phyloP scores from a whole-genome alignment of 352 stramenopile genomes.

The Phytophthora agathidicida region DNA sequence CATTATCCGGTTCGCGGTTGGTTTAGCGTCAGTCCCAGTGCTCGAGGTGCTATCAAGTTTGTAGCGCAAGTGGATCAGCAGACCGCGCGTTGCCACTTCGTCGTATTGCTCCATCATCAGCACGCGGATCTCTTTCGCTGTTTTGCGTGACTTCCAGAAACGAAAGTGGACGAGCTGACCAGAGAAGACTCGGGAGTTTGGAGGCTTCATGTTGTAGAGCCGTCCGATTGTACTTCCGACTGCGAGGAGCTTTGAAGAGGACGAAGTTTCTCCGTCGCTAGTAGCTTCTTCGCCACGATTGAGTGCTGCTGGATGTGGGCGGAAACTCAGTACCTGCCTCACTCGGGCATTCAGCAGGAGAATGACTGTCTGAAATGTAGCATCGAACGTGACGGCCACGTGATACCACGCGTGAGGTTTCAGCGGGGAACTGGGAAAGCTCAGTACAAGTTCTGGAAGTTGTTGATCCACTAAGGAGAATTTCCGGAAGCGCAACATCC shows the following conservation, averaged over 20 bases:
- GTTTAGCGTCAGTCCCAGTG: background rate
- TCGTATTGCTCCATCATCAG: conserved; percentile 32
- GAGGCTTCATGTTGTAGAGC: conserved; percentile 7
- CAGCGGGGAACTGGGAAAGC: conserved; percentile 24
- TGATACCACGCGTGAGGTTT: conserved; percentile 31
- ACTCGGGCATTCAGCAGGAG: conserved; percentile 35
- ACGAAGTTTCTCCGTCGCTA: background rate
- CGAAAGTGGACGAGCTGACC: conserved; percentile 38
- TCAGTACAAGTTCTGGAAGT: conserved; percentile 25
- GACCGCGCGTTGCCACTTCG: conserved; percentile 13
- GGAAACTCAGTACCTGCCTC: conserved; percentile 24
- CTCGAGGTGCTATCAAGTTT: conserved; percentile 1
- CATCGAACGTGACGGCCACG: conserved; percentile 30
- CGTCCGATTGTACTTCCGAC: conserved; percentile 38
- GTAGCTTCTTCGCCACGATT: conserved; percentile 8
- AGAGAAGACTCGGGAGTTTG: conserved; percentile 21
- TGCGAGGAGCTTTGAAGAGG: conserved; percentile 26
- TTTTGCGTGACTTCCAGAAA: conserved; percentile 34
- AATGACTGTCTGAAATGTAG: conserved; percentile 25
- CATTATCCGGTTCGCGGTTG: conserved; percentile 11
- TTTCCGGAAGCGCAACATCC: conserved; percentile 39
- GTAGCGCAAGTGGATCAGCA: conserved; percentile 35
- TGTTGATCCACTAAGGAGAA: conserved; percentile 30
- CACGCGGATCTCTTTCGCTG: conserved; percentile 17
- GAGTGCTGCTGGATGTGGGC: conserved; percentile 3